Conservation (phyloP, 768 basidiomycete species). For the Polyporus arcularius region DNA sequence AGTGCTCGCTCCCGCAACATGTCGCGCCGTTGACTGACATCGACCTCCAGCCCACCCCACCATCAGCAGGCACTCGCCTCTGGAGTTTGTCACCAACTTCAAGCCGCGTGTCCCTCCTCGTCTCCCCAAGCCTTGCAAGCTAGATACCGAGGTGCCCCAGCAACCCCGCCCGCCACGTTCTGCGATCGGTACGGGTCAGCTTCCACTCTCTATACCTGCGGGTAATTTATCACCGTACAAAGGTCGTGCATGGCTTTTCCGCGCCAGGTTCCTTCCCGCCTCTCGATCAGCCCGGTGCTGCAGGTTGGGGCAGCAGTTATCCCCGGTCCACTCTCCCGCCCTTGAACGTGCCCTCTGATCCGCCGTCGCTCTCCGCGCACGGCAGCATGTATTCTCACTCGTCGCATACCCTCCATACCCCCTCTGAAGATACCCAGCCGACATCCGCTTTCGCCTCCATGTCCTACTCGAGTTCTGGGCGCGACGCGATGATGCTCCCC, state of each 20-base stretch:
- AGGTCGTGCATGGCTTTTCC: conserved; percentile 66
- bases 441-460: conserved; percentile 41
- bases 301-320: conserved; percentile 58
- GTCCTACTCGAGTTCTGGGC: conserved; percentile 31
- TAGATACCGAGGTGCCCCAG: conserved; percentile 65
- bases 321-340: conserved; percentile 70
- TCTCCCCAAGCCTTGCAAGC: conserved; percentile 83
- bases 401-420: conserved; percentile 63
- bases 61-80: conserved; percentile 85
- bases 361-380: conserved; percentile 59
- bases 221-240: conserved; percentile 49
- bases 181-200: conserved; percentile 66
- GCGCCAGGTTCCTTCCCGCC: conserved; percentile 81
- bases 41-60: conserved; percentile 75
- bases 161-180: conserved; percentile 78
- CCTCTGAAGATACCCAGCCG: conserved; percentile 68
- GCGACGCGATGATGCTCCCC: conserved; percentile 38
- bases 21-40: not conserved
- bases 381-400: conserved; percentile 61
- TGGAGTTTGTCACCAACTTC: conserved; percentile 90
- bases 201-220: conserved; percentile 67
- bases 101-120: conserved; percentile 95
- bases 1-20: conserved; percentile 36
- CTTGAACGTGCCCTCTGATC: conserved; percentile 79
- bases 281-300: conserved; percentile 55